Evolutionary conservation across 148 eudicot genomes (phyloP).

Genomic region (Cornus kousa): DNA sequence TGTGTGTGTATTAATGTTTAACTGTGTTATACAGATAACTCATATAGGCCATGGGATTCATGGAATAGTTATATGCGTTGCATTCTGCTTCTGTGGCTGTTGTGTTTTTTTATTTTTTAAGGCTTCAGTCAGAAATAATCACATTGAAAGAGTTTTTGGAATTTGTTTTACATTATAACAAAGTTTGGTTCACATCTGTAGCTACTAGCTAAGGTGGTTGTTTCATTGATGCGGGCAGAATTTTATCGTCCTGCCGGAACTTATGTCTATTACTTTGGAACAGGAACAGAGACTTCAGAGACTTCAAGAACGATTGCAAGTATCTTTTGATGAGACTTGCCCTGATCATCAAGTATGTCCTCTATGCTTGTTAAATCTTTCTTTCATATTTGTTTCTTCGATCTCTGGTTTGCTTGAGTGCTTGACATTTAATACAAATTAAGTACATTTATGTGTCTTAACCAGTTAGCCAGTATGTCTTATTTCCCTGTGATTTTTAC

Average conservation of each 20-base stretch:
- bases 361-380: slow-evolving; percentile 6
- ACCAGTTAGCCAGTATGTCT: neutral
- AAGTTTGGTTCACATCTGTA: neutral
- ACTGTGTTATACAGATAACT: neutral
- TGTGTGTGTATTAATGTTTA: neutral
- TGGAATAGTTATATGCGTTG: neutral
- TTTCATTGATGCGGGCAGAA: neutral
- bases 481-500: too few relatives aligned
- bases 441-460: neutral
- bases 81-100: neutral
- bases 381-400: neutral
- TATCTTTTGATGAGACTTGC: slow-evolving; percentile 66
- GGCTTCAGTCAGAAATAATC: neutral
- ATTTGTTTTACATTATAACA: neutral
- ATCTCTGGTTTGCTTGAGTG: neutral
- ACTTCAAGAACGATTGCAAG: slow-evolving; percentile 49
- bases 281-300: slow-evolving; percentile 73
- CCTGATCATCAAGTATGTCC: slow-evolving; percentile 73
- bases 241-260: neutral
- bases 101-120: neutral
- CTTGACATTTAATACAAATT: neutral
- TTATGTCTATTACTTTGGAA: neutral
- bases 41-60: neutral
- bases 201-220: neutral
- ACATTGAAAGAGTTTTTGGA: neutral